Conservation (phyloP, 352 stramenopile species). For the Pythium scleroteichum region DNA sequence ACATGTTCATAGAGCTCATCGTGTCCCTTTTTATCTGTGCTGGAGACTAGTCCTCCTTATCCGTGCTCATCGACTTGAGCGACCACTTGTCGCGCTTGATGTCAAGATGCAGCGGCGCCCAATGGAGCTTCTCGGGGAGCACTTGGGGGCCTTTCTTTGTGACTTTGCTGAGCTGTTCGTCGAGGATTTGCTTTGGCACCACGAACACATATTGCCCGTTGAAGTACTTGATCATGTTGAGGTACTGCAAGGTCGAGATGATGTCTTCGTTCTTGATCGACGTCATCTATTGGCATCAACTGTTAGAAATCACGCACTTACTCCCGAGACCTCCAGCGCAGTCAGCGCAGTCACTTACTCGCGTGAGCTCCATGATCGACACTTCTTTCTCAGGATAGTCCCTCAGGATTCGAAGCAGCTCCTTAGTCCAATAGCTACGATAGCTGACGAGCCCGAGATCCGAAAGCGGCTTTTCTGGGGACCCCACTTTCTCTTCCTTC, state of each 20-base stretch:
- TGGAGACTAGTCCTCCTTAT: slow-evolving; percentile 69
- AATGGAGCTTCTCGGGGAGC: slow-evolving; percentile 76
- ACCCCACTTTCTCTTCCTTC: slow-evolving; percentile 96
- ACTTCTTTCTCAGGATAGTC: slow-evolving; percentile 80
- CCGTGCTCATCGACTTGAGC: slow-evolving; percentile 68
- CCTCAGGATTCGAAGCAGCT: slow-evolving; percentile 92
- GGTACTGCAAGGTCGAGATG: slow-evolving; percentile 96
- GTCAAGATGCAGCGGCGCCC: slow-evolving; percentile 77
- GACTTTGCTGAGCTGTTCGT: slow-evolving; percentile 79
- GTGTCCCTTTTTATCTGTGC: neutral
- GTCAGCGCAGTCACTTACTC: too few species aligned
- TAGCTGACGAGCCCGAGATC: slow-evolving; percentile 99
- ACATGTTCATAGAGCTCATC: neutral
- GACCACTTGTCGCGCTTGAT: slow-evolving; percentile 89
- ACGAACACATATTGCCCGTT: slow-evolving; percentile 99
- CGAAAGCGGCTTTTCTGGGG: slow-evolving; percentile 98
- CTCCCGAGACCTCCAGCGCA: slow-evolving; percentile 94
- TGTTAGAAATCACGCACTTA: neutral
- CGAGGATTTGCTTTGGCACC: slow-evolving; percentile 92
- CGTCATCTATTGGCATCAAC: slow-evolving; percentile 36
- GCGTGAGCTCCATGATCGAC: slow-evolving; percentile 96
- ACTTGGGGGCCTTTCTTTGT: slow-evolving; percentile 78
- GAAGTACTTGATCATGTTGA: slow-evolving; percentile 99
- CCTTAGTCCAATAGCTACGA: slow-evolving; percentile 98
- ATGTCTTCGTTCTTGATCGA: slow-evolving; percentile 98